Conservation (phyloP, 2,329 filamentous ascomycete genomes). For the Trichoderma harzianum region DNA sequence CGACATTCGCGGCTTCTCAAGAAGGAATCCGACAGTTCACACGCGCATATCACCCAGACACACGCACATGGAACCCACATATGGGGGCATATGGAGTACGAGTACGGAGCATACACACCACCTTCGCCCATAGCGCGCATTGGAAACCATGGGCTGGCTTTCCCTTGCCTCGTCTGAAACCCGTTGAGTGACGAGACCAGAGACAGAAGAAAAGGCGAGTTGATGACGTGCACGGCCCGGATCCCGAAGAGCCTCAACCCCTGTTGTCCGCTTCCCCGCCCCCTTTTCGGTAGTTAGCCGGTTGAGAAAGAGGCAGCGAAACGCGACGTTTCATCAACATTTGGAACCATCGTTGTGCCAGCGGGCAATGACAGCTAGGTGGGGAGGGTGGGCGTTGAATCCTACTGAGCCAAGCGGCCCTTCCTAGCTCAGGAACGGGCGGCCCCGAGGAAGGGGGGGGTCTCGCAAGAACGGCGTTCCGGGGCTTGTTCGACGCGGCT, state of each 20-base stretch:
- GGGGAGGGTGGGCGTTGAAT: constrained; percentile 6
- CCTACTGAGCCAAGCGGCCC: not conserved
- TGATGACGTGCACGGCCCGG: constrained; percentile 20
- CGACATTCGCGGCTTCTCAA: not conserved
- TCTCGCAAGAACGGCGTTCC: constrained; percentile 10
- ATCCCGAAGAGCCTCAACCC: constrained; percentile 19
- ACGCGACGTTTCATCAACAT: constrained; percentile 16
- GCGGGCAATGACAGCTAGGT: constrained; percentile 7
- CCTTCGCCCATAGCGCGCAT: constrained; percentile 4
- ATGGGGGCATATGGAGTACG: not conserved
- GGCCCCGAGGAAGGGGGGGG: constrained; percentile 3
- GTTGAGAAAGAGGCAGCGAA: constrained; percentile 1
- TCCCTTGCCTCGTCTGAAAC: constrained; percentile 4
- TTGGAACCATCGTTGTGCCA: constrained; percentile 1
- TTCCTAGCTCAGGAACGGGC: constrained; percentile 16
- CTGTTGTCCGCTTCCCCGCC: constrained; percentile 8
- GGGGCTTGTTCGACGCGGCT: constrained; percentile 1
- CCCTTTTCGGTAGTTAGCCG: constrained; percentile 20
- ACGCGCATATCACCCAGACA: constrained; percentile 5
- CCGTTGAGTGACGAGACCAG: constrained; percentile 3
- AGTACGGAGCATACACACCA: not conserved
- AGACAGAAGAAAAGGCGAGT: constrained; percentile 12
- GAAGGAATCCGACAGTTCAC: constrained; percentile 6
- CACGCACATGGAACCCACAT: not conserved
- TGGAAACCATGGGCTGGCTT: not conserved